Evolutionary conservation across 495 filamentous ascomycete genomes (phyloP).

Genomic region (Glonium stellatum): DNA sequence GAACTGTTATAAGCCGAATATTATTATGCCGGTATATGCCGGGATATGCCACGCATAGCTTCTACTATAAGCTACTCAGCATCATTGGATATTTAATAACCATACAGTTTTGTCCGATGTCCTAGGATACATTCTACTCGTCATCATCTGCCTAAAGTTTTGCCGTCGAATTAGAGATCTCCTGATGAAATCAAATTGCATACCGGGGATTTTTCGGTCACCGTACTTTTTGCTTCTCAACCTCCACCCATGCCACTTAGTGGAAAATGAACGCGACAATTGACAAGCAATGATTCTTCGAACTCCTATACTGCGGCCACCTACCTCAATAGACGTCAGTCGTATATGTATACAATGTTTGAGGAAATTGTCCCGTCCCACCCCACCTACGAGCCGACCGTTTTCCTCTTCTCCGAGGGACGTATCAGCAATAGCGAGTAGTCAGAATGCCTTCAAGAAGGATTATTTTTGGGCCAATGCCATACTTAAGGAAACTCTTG

Average conservation of each 20-base stretch:
- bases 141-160: too few species aligned
- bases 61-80: too few species aligned
- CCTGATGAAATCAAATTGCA: too few species aligned
- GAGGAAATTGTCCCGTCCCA: slow-evolving; percentile 11
- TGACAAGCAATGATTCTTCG: slow-evolving; percentile 20
- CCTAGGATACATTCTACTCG: too few species aligned
- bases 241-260: background rate
- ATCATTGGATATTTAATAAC: too few species aligned
- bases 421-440: slow-evolving; percentile 15
- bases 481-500: slow-evolving; percentile 16
- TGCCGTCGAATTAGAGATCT: too few species aligned
- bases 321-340: slow-evolving; percentile 10
- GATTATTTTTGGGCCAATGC: slow-evolving; percentile 32
- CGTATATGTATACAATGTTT: slow-evolving; percentile 23
- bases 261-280: background rate
- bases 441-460: slow-evolving; percentile 21
- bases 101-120: too few species aligned
- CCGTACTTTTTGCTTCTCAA: background rate
- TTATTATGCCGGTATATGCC: too few species aligned
- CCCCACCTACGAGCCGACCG: slow-evolving; percentile 5
- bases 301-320: slow-evolving; percentile 6
- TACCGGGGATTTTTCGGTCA: background rate
- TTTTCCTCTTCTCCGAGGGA: slow-evolving; percentile 14
- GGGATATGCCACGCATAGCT: too few species aligned
- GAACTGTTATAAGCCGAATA: too few species aligned